Evolutionary conservation across 2,329 filamentous ascomycete species (phyloP), one percentile per base, ranked within the genome.

Genomic region (Xylariaceae sp.): DNA sequence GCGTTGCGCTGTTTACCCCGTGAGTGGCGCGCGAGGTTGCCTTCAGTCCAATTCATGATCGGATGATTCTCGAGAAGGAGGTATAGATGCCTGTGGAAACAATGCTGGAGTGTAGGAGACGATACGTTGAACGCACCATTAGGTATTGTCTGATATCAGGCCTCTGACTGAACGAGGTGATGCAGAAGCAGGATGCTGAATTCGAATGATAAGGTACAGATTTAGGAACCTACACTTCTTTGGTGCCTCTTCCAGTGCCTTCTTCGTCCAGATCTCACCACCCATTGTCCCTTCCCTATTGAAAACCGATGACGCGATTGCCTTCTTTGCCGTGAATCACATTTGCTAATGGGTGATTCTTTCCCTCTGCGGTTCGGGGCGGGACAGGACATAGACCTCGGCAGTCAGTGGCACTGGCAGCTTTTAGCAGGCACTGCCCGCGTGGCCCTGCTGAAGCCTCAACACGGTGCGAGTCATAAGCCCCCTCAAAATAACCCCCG

Each of bases 21-120:
- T 60, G 72, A 74, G 65, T 77, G 74, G 60, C 77, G 77, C 47
- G 75, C 73, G 48, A 80, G 71, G 52, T 71, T 76, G 34, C 77
- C 77, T 62, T 79, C 78, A 2, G 77, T 80, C 78, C 78, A 81
- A 65, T 81, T 81, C 78, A 81, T 81, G 56, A n/a, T 53, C n/a
- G 80, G 56, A 17, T 52, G 10, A 18, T 48, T 41, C 2, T 3
- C 34, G 18, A 13, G 13, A 2, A 6, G 2, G 61, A 6, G 2
- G 61, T 66, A 70, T 51, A 15, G 51, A 65, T 68, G 50, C 51
- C 62, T 41, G 51, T 51, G 18, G 52, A 59, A 61, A 39, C 10
- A 39, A 61, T 65, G 58, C 23, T 51, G 7, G 15, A 4, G 18
- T 23, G 45, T n/a, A 45, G 37, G 4, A 41, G 37, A 13, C 37